Evolutionary conservation across 352 stramenopile genomes (phyloP).

Genomic region (Detonula confervacea): DNA sequence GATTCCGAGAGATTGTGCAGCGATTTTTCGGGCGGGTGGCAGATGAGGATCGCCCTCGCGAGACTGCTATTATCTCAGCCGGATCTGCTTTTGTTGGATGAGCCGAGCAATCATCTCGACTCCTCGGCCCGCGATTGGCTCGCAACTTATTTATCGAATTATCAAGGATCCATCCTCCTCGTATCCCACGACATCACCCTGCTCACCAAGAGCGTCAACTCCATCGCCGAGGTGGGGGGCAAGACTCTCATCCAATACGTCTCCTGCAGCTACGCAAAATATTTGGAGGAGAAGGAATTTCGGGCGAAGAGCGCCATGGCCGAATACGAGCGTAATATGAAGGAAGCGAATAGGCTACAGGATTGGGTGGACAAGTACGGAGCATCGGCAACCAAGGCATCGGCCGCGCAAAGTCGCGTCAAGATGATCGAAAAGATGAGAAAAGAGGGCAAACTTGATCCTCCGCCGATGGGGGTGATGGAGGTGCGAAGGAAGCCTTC

Average conservation of each 20-base stretch:
- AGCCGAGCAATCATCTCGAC: constrained; percentile 99
- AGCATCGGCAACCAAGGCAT: constrained; percentile 85
- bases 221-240: constrained; percentile 83
- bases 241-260: constrained; percentile 80
- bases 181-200: constrained; percentile 97
- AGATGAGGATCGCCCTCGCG: constrained; percentile 94
- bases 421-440: constrained; percentile 86
- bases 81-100: constrained; percentile 96
- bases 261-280: constrained; percentile 85
- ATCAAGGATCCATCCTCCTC: constrained; percentile 95
- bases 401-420: constrained; percentile 84
- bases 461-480: constrained; percentile 61
- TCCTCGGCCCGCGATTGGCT: constrained; percentile 95
- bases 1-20: constrained; percentile 93
- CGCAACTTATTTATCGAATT: constrained; percentile 95
- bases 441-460: constrained; percentile 80
- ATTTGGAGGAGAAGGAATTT: constrained; percentile 81
- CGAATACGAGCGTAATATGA: constrained; percentile 84
- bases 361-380: constrained; percentile 85
- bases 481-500: constrained; percentile 62
- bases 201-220: constrained; percentile 91
- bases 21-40: constrained; percentile 97
- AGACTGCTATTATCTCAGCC: constrained; percentile 95
- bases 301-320: constrained; percentile 68
- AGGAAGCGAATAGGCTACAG: constrained; percentile 79